Evolutionary conservation across 768 basidiomycete species (phyloP).

Genomic region (Trametes cinnabarina): DNA sequence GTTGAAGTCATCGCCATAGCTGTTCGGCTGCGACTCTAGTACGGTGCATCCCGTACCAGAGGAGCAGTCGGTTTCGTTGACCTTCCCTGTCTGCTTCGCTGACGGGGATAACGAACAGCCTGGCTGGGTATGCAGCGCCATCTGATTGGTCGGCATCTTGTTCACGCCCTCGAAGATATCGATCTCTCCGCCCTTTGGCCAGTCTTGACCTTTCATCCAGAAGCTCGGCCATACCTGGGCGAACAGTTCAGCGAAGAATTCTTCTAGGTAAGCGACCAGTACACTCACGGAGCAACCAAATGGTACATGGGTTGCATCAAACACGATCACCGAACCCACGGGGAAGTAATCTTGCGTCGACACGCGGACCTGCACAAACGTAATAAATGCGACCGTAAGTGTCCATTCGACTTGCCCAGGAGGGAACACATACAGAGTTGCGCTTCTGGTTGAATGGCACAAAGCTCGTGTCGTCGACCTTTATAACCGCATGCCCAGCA

Average conservation of each 20-base stretch:
- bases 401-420: not conserved
- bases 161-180: slow-evolving; percentile 54
- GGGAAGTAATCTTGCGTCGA: slow-evolving; percentile 41
- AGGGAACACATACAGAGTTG: slow-evolving; percentile 46
- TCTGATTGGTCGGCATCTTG: slow-evolving; percentile 46
- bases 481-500: slow-evolving; percentile 63
- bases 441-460: slow-evolving; percentile 54
- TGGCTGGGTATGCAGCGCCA: slow-evolving; percentile 49
- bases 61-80: slow-evolving; percentile 31
- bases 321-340: slow-evolving; percentile 43
- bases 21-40: slow-evolving; percentile 34
- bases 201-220: slow-evolving; percentile 37
- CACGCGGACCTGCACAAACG: slow-evolving; percentile 39
- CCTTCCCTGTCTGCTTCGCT: slow-evolving; percentile 33
- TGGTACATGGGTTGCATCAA: slow-evolving; percentile 47
- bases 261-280: too few relatives aligned
- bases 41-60: slow-evolving; percentile 23
- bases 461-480: slow-evolving; percentile 67
- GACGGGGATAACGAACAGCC: slow-evolving; percentile 34
- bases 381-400: not conserved
- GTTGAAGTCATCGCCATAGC: slow-evolving; percentile 42
- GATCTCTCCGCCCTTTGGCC: slow-evolving; percentile 36
- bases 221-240: slow-evolving; percentile 27
- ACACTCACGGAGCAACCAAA: slow-evolving; percentile 52
- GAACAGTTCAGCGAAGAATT: too few relatives aligned